Conservation (phyloP, 2,329 filamentous ascomycete genomes). For the Aspergillus sp. region DNA sequence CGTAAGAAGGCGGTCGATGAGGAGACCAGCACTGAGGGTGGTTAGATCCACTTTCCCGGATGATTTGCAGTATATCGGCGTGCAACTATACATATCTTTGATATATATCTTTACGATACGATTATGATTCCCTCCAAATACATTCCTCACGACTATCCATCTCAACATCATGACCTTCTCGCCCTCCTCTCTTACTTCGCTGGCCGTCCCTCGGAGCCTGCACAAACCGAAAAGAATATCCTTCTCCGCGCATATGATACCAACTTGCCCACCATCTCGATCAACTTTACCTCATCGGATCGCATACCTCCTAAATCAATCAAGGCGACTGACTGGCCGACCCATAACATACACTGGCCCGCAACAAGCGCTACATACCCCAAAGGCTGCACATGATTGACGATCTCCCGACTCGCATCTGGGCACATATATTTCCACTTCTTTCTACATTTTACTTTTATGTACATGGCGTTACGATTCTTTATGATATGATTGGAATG, state of each 20-base stretch:
- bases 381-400: constrained; percentile 10
- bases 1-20: constrained; percentile 37
- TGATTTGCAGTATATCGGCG: background rate
- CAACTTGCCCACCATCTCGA: too few relatives aligned
- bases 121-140: background rate
- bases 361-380: background rate
- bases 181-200: too few relatives aligned
- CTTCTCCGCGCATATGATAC: too few relatives aligned
- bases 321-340: background rate
- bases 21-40: constrained; percentile 32
- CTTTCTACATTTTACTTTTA: background rate
- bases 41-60: background rate
- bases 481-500: background rate
- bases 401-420: background rate
- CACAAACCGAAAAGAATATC: too few relatives aligned
- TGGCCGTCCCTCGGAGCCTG: too few relatives aligned
- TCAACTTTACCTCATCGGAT: background rate
- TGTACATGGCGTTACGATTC: constrained; percentile 9
- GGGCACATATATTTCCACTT: background rate
- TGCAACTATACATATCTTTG: background rate
- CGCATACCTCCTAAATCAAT: too few relatives aligned
- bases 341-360: background rate
- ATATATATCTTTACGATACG: background rate
- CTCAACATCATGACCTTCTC: too few relatives aligned
- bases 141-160: too few relatives aligned